Conservation (phyloP, 192 early-diverging fungal genomes). For the Rhizophagus clarus region DNA sequence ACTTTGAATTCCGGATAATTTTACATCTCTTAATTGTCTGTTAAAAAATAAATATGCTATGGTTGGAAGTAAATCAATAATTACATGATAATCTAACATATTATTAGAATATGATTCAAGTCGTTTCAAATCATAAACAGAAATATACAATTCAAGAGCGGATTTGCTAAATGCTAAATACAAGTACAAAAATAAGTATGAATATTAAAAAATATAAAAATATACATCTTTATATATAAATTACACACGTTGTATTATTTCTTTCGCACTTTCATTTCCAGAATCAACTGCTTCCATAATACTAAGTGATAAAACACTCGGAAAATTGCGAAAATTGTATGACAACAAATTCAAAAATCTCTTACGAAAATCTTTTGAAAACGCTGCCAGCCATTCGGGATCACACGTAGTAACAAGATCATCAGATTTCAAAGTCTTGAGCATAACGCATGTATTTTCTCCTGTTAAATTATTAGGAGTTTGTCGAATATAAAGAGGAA, state of each 20-base stretch:
- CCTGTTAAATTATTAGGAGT: constrained; percentile 97
- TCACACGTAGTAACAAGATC: constrained; percentile 52
- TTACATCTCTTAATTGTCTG: constrained; percentile 61
- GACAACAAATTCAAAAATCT: constrained; percentile 87
- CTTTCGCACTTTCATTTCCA: constrained; percentile 42
- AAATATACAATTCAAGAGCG: constrained; percentile 51
- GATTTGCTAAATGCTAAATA: constrained; percentile 33
- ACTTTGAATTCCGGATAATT: constrained; percentile 84
- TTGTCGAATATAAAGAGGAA: constrained; percentile 95
- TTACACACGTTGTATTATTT: neutral
- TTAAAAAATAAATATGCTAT: constrained; percentile 83
- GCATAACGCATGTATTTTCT: constrained; percentile 98
- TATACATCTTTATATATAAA: neutral
- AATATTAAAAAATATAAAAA: neutral
- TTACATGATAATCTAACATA: constrained; percentile 96
- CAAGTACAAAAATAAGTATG: neutral
- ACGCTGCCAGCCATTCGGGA: constrained; percentile 82
- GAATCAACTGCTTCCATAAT: constrained; percentile 78
- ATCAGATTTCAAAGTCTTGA: constrained; percentile 68
- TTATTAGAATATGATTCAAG: constrained; percentile 96
- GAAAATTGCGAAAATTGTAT: constrained; percentile 86
- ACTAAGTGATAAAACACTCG: constrained; percentile 76
- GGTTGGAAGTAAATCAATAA: constrained; percentile 86
- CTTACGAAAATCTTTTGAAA: constrained; percentile 89
- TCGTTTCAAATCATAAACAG: constrained; percentile 91